Evolutionary conservation across 306 rosid species (phyloP), one percentile per base, ranked within the genome.

Genomic region (Vigna trinervia): DNA sequence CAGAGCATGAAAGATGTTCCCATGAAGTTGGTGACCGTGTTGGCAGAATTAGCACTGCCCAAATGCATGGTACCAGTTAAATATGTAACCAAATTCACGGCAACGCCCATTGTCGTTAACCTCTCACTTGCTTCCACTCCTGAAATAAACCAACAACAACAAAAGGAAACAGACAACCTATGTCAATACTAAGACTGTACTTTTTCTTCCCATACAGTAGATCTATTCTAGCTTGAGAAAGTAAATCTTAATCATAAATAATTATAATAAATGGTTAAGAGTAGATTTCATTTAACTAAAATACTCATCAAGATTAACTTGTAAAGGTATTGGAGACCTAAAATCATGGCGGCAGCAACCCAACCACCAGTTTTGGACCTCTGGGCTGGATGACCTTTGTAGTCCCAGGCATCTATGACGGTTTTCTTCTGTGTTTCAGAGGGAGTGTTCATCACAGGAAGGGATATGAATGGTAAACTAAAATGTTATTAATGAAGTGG

Each of bases 1-100:
- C 92, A 94, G 69, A 94, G 95, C 96, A 94, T 92, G 73, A 94
- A 94, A 8, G 93, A 90, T 52, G 97, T 92, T 11, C 98, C 98
- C 39, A 94, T 28, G 81, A 94, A 94, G 83, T 94, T 92, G 73
- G 98, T 94, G 84, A 94, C 98, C 4, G 73, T 89, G 75, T 88
- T 94, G 20, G 98, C 98, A 32, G 98, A 85, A 72, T 82, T 69
- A 53, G 96, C 98, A 79, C 82, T 94, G 23, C 97, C 96, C 88
- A 94, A 84, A 83, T 94, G 95, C 98, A 90, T 94, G 6, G 95
- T 88, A 1, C 78, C 92, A 0, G 95, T 89, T 84, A 94, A 71
- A 81, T 94, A 94, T 0, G 97, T 88, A 52, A 92, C 97, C 89
- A 94, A 69, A 83, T 94, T 94, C 10, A 94, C 96, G 0, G 92